A percentile compares a stretch with the other conserved stretches of the same genome.
phyloP scores from a whole-genome alignment of 1,139 yeast species.

The Kurtzmaniella quercitrusa region DNA sequence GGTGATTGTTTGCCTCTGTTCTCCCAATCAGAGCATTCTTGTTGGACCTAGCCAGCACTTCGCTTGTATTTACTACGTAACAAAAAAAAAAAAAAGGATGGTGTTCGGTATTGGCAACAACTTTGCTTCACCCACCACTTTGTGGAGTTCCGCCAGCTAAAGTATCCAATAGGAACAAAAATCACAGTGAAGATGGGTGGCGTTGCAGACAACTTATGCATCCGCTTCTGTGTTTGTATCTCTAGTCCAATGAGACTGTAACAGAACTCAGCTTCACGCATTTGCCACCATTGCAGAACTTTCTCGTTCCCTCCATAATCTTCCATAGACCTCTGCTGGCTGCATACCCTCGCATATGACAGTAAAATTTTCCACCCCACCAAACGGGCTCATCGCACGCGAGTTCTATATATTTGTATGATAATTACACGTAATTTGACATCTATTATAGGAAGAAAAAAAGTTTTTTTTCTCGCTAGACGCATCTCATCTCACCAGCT shows the following conservation, averaged over 20 bases:
- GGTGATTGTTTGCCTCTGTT: too few species aligned
- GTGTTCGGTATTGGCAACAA: not conserved
- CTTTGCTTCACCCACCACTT: not conserved
- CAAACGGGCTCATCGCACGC: not conserved
- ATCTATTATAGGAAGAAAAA: not conserved
- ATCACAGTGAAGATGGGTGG: not conserved
- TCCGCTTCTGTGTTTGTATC: not conserved
- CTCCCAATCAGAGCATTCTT: not conserved
- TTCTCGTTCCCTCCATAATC: not conserved
- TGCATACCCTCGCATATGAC: not conserved
- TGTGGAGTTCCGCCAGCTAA: too few species aligned
- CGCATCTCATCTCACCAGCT: conserved; percentile 3
- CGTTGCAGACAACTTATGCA: not conserved
- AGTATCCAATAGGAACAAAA: too few species aligned
- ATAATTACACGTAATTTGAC: not conserved
- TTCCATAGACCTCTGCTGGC: not conserved
- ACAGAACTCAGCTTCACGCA: not conserved
- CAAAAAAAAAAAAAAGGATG: not conserved
- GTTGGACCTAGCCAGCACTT: not conserved
- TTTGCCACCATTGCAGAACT: not conserved
- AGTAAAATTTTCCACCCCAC: not conserved
- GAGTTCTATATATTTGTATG: not conserved
- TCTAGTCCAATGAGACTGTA: not conserved
- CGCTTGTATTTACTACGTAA: not conserved
- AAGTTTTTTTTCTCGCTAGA: not conserved